Base-by-base conservation (phyloP, 2,329 filamentous ascomycete species). In the Reticulascus tulasneorum region DNA sequence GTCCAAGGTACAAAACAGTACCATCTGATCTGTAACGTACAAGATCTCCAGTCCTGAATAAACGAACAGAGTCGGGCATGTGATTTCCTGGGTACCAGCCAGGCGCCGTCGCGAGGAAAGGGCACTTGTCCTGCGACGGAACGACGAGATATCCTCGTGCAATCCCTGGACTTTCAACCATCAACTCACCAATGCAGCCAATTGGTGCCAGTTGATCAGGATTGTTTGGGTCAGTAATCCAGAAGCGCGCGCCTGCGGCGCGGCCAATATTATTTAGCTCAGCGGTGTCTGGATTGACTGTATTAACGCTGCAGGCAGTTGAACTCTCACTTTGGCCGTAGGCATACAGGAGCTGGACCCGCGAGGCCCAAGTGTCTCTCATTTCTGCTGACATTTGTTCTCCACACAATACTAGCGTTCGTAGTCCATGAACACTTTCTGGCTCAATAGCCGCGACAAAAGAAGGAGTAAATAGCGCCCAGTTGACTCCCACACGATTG, bases 391-490 rank as follows among this genome's bases (percentile, higher is more conserved):
- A 44, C 33, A 23, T 40, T 7, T 47, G 36, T 29, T 57, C 54
- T 9, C 54, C 53, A 8, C 52, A 49, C 2, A 57, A 33, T 7
- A 47, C 40, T 9, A 71, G 42, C 0, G 63, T 67, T 23, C 54
- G 49, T 4, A 71, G 45, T 2, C 53, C 59, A 0, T 65, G 60
- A 0, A 69, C 51, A 0, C 47, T 41, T 1, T 47, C 45, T 2
- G 66, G 58, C 12, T 60, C 53, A 6, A 70, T 52, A 22, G 61
- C 63, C 6, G 67, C 51, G 2, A 75, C 7, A 7, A 27, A 24
- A 8, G 33, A 27, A 9, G 33, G 33, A n/a, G 33, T 35, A 11
- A 35, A 12, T 8, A 21, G 0, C 3, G 33, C 33, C 24, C 1
- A 35, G 4, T 35, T n/a, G 18, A 21, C 33, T 9, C 3, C 23